These are phyloP conservation scores for Thraustochytrium striatum DNA, from an alignment of 352 stramenopile genomes.

Conservation along the genomic window DNA sequence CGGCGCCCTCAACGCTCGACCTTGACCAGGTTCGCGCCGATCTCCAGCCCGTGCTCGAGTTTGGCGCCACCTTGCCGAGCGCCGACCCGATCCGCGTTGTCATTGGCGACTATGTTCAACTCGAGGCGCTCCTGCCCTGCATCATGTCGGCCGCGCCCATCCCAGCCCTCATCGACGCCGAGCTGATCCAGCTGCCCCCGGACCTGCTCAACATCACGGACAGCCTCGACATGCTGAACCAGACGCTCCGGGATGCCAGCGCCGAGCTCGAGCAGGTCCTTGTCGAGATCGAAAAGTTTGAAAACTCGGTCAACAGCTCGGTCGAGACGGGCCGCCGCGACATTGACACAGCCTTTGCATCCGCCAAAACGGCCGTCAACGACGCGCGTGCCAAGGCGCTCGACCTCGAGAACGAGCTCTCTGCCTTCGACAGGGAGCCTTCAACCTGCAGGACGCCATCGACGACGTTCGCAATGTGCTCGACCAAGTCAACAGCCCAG, in stretches of 20 bases:
- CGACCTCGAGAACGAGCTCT: too few species aligned
- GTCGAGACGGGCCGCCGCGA: too few species aligned
- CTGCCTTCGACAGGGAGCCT: too few species aligned
- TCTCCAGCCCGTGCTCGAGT: not conserved
- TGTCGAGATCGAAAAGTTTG: not conserved
- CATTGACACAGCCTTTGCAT: too few species aligned
- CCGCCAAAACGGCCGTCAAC: too few species aligned
- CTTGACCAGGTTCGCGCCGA: not conserved
- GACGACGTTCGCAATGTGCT: too few species aligned
- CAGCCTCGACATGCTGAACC: not conserved
- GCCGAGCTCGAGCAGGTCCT: not conserved
- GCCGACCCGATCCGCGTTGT: not conserved
- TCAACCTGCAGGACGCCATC: too few species aligned
- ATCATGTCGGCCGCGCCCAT: not conserved
- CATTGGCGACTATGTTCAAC: not conserved
- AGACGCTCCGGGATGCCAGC: constrained; percentile 5
- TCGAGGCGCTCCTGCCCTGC: not conserved
- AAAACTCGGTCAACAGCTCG: not conserved
- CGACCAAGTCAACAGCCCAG: too few species aligned
- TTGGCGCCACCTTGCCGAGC: not conserved
- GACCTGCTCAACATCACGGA: not conserved
- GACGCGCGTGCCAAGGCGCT: too few species aligned
- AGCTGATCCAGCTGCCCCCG: constrained; percentile 14
- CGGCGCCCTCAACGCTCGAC: not conserved
- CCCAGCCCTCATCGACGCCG: not conserved